Evolutionary conservation across 2,329 filamentous ascomycete species (phyloP), one percentile per base, ranked within the genome.

Genomic region (Cladosporium cucumerinum): DNA sequence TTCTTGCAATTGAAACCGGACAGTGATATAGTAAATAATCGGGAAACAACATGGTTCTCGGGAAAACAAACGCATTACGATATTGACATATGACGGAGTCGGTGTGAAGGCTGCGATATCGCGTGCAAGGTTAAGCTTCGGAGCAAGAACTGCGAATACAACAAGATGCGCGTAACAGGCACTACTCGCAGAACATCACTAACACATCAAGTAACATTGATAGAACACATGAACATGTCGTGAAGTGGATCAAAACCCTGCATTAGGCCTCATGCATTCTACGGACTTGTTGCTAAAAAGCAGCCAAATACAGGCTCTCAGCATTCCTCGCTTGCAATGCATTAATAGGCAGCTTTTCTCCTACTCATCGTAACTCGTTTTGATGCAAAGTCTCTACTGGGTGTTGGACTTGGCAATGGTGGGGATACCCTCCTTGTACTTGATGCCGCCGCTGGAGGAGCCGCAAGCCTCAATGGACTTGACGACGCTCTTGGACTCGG

Each of bases 381-480:
- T 62, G 18, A 25, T 51, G 43, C n/a, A 23, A 23, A 30, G 32
- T 54, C 51, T 62, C 51, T 62, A 62, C 26, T 34, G 18, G 14
- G 28, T 3, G 34, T 49, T 49, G 25, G 60, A 39, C 26, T 25
- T 46, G 60, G 11, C 48, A 28, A 87, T 87, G 73, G 80, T 84
- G 65, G n/a, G n/a, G n/a, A 77, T 73, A 64, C 68, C 66, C 73
- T 82, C 82, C 77, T 81, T 77, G 76, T 78, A 75, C 76, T 82
- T 82, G 78, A 84, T 82, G 67, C 71, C 70, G 63, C 86, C 87
- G 66, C 78, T 82, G 75, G 75, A 77, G 78, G 78, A 83, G 72
- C 87, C 86, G 71, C 82, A 81, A 61, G 80, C 79, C 81, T 89
- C 86, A 69, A 89, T 84, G 69, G 82, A 80, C 78, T 82, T 82